Evolutionary conservation across 2,329 filamentous ascomycete species (phyloP), one percentile per base, ranked within the genome.

Genomic region (Alternaria angustiovoidea): DNA sequence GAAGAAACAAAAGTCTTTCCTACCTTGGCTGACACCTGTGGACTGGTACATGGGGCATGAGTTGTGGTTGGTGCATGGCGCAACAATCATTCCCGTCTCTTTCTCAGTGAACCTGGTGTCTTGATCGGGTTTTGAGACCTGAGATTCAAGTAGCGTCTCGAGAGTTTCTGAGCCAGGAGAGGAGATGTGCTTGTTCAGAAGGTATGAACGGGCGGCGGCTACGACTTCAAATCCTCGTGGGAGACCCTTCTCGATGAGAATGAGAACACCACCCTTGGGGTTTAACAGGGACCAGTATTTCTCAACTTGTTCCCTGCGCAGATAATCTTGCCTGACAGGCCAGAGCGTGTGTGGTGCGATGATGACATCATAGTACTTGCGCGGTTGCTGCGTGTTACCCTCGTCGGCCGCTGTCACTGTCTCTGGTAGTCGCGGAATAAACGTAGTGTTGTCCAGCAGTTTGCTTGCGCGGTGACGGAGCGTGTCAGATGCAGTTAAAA

Each of bases 1-100:
- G 78, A 99, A 98, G 77, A 91, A 91, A 78, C 95, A 99, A 74
- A 90, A 95, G 74, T 98, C 94, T 70, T 93, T 94, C 56, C 94
- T 88, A 6, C 93, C 92, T 28, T 81, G 81, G 54, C 87, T 88
- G 54, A 90, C 83, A 0, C 93, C 93, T 0, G 89, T 85, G 0
- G 84, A 83, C 20, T 85, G 82, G 75, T 97, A 97, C 91, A 99
- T 96, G 0, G 95, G 95, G 68, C 95, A 99, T 58, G 86, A 84
- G 8, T 84, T 83, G 77, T 99, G 95, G 77, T 93, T 98, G 0
- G 95, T 97, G 81, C 95, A 99, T 3, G 83, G 83, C 5, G 82
- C 73, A 55, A 90, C 80, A 65, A 90, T 89, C 86, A 89, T 89
- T 57, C 87, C 87, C 2, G 81, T 80, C 65, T 87, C 86, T 65